phyloP scores from a whole-genome alignment of 495 filamentous ascomycete genomes.

The Staphylotrichum longicolle region DNA sequence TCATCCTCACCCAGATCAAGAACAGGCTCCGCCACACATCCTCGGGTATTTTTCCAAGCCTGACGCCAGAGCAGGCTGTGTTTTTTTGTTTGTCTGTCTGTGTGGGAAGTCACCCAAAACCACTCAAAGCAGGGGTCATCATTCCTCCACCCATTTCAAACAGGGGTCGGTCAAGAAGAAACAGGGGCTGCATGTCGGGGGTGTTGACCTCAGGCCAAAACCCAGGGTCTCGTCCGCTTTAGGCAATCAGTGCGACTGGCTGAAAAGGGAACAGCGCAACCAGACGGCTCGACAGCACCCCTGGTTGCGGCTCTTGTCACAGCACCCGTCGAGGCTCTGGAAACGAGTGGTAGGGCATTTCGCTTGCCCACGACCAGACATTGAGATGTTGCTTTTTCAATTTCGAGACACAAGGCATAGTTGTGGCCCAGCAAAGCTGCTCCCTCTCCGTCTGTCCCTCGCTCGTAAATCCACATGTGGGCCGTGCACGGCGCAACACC shows the following conservation, averaged over 20 bases:
- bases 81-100: no score
- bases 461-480: not conserved
- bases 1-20: not conserved
- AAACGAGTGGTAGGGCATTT: conserved; percentile 3
- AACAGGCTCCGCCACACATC: not conserved
- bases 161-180: not conserved
- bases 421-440: no score
- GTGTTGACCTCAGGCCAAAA: conserved; percentile 5
- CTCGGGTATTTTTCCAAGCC: not conserved
- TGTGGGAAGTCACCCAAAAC: no score
- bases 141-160: not conserved
- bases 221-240: conserved; percentile 17
- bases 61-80: not conserved
- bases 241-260: conserved; percentile 31
- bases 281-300: not conserved
- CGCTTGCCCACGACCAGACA: not conserved
- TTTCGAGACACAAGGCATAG: no score
- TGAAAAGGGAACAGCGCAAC: conserved; percentile 5
- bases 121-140: no score
- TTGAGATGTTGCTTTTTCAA: not conserved
- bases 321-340: no score
- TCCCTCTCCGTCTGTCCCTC: no score
- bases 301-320: not conserved
- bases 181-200: not conserved
- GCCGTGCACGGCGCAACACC: conserved; percentile 6